Evolutionary conservation across 495 filamentous ascomycete genomes (phyloP).

Genomic region (Oidiodendron maius): DNA sequence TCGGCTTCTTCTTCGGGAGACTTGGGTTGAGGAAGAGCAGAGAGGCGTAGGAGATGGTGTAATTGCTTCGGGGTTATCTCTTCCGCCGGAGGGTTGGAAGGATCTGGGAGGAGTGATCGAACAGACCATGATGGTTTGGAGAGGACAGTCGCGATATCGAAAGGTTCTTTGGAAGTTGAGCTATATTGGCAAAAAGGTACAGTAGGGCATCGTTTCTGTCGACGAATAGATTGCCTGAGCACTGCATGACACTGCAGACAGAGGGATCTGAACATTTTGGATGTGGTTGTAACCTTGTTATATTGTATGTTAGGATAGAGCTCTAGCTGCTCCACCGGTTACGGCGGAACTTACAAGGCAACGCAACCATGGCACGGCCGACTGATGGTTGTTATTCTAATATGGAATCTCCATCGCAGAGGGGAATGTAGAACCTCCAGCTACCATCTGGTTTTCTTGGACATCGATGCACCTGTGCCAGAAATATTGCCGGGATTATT

Average conservation of each 20-base stretch:
- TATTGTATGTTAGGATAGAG: too few species aligned
- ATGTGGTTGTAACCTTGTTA: background rate
- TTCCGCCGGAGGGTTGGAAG: conserved; percentile 28
- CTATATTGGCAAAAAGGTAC: background rate
- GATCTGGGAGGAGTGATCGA: conserved; percentile 55
- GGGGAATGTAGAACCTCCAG: too few species aligned
- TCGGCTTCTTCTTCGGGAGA: conserved; percentile 47
- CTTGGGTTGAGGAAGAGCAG: conserved; percentile 72
- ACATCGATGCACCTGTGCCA: too few species aligned
- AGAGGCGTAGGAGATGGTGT: conserved; percentile 83
- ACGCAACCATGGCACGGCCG: too few species aligned
- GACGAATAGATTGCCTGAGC: conserved; percentile 1
- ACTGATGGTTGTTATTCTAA: too few species aligned
- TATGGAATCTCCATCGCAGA: too few species aligned
- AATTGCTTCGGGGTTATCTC: conserved; percentile 45
- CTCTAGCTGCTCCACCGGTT: too few species aligned
- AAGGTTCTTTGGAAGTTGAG: background rate
- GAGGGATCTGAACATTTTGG: conserved; percentile 5
- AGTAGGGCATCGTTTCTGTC: background rate
- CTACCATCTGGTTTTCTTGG: too few species aligned
- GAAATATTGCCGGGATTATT: too few species aligned
- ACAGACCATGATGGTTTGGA: conserved; percentile 81
- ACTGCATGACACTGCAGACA: conserved; percentile 11
- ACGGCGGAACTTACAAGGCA: too few species aligned
- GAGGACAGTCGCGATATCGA: conserved; percentile 52